phyloP scores from a whole-genome alignment of 768 basidiomycete species.

The Suillus sp. region DNA sequence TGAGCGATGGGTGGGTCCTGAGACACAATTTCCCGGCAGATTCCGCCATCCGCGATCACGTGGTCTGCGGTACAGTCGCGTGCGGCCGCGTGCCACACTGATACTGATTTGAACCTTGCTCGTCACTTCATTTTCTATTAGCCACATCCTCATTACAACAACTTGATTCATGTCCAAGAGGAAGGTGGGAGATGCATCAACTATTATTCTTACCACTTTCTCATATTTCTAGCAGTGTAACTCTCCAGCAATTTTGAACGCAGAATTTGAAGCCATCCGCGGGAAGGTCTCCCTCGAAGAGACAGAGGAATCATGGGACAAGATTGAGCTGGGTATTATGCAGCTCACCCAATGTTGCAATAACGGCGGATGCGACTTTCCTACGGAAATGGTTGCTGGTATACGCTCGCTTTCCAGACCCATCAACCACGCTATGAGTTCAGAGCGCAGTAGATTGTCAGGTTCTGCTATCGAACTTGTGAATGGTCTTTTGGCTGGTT shows the following conservation, averaged over 20 bases:
- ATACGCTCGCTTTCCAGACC: conserved; percentile 56
- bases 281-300: conserved; percentile 51
- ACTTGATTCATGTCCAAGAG: conserved; percentile 31
- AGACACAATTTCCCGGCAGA: conserved; percentile 24
- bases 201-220: too few species aligned
- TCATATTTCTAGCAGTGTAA: conserved; percentile 32
- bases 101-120: conserved; percentile 9
- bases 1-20: conserved; percentile 15
- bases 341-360: conserved; percentile 51
- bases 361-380: conserved; percentile 53
- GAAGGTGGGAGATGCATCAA: conserved; percentile 18
- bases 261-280: conserved; percentile 47
- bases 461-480: conserved; percentile 67
- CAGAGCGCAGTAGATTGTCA: conserved; percentile 75
- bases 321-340: conserved; percentile 52
- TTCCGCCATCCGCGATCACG: conserved; percentile 29
- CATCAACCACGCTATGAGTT: conserved; percentile 60
- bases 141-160: conserved; percentile 2
- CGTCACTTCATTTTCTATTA: conserved; percentile 4
- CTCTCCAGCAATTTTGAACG: conserved; percentile 32
- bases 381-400: conserved; percentile 50
- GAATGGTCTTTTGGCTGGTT: conserved; percentile 48
- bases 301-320: conserved; percentile 82
- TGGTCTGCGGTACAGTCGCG: conserved; percentile 24
- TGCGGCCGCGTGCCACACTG: conserved; percentile 17